phyloP scores from a whole-genome alignment of 805 yeast species.

The Pichia gijzeniarum region DNA sequence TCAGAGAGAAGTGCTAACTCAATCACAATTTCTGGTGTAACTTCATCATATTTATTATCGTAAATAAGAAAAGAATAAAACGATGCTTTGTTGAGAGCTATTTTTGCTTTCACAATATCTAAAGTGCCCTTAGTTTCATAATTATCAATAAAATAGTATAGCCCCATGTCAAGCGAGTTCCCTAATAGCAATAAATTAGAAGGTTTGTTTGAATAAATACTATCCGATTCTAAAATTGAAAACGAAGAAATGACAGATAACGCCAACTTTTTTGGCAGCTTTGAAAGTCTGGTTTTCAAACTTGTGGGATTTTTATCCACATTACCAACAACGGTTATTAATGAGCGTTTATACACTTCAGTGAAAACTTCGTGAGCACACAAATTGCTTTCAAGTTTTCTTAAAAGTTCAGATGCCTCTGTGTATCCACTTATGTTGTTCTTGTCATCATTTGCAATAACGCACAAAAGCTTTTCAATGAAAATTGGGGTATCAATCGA shows the following conservation, averaged over 20 bases:
- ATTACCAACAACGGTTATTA: constrained; percentile 8
- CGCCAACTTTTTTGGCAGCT: neutral
- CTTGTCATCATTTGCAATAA: neutral
- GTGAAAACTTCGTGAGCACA: constrained; percentile 10
- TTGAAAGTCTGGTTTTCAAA: constrained; percentile 7
- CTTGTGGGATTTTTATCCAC: neutral
- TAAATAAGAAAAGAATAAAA: constrained; percentile 8
- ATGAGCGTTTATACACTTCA: constrained; percentile 10
- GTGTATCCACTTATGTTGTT: neutral
- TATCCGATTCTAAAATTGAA: too few species aligned
- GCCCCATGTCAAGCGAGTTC: constrained; percentile 21
- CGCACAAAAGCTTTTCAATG: constrained; percentile 13
- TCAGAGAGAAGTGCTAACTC: constrained; percentile 35
- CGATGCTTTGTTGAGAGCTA: constrained; percentile 3
- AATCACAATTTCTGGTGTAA: constrained; percentile 22
- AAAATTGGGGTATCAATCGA: constrained; percentile 12
- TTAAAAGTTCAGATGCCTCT: constrained; percentile 10
- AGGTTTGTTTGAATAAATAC: constrained; percentile 11
- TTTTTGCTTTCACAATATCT: neutral
- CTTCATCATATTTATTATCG: constrained; percentile 1
- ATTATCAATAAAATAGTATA: constrained; percentile 14
- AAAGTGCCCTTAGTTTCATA: neutral
- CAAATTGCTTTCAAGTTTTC: constrained; percentile 20
- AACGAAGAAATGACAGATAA: neutral
- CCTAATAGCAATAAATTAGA: constrained; percentile 14